Percentiles rank a stretch among this genome's conserved stretches.
Evolutionary conservation across 176 grass and related monocot genomes (phyloP).

Genomic region (Ensete glaucum): DNA sequence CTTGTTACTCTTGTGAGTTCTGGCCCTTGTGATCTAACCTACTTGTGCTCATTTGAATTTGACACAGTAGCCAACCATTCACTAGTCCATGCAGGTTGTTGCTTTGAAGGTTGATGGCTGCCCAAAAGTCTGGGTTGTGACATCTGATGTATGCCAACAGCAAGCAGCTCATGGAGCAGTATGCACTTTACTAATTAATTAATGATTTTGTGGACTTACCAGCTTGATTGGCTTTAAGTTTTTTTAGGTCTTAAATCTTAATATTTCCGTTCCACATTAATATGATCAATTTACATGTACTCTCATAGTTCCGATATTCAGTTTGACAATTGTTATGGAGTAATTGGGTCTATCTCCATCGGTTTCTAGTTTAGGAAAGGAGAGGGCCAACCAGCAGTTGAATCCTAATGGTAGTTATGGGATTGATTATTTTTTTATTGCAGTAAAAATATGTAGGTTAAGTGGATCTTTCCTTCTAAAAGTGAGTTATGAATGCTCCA

Average conservation of each 20-base stretch:
- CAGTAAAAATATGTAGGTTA: too few relatives aligned
- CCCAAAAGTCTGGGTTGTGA: slow-evolving; percentile 82
- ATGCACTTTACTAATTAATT: slow-evolving; percentile 11
- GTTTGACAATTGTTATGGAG: background rate
- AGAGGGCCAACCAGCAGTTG: too few relatives aligned
- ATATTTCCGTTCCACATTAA: background rate
- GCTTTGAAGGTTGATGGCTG: slow-evolving; percentile 68
- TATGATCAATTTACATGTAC: background rate
- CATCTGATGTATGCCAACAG: slow-evolving; percentile 74
- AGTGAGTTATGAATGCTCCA: too few relatives aligned
- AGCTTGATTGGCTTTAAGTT: background rate
- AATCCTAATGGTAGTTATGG: too few relatives aligned
- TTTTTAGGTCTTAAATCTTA: background rate
- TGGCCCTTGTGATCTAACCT: too few relatives aligned
- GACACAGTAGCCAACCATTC: background rate
- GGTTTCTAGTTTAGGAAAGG: too few relatives aligned
- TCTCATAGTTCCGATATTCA: background rate
- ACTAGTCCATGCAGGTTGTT: slow-evolving; percentile 58
- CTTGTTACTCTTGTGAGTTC: background rate
- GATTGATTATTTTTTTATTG: too few relatives aligned
- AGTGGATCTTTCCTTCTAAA: too few relatives aligned
- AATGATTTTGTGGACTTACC: background rate
- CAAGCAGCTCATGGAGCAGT: slow-evolving; percentile 70
- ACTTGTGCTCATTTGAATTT: background rate
- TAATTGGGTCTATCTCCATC: too few relatives aligned